Percentiles rank a stretch among this genome's conserved stretches.
These are phyloP conservation scores for Selaginella moellendorffii DNA, from an alignment of 75 land plant genomes.

Conservation along the genomic window DNA sequence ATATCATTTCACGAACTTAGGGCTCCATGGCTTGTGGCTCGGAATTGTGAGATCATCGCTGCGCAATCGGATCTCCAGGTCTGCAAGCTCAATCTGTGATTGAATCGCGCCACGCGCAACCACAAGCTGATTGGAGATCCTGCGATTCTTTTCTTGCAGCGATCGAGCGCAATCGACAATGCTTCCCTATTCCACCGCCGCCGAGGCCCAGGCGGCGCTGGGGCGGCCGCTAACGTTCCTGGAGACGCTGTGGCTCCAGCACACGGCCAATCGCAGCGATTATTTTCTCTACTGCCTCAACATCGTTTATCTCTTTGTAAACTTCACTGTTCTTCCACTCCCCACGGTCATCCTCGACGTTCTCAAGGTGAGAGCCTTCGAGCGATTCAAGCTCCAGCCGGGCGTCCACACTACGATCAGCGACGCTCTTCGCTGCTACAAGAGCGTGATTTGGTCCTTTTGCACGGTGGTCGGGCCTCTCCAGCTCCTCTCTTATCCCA, in stretches of 20 bases:
- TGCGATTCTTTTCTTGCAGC: no score
- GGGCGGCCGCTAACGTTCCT: slow-evolving; percentile 40
- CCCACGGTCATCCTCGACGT: slow-evolving; percentile 45
- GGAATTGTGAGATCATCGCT: no score
- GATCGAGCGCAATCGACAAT: no score
- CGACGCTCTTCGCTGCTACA: slow-evolving; percentile 48
- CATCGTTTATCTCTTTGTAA: slow-evolving; percentile 46
- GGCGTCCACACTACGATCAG: slow-evolving; percentile 29
- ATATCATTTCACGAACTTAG: no score
- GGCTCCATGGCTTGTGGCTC: no score
- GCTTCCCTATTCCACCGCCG: slow-evolving; percentile 44
- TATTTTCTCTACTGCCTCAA: slow-evolving; percentile 58
- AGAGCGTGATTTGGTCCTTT: slow-evolving; percentile 48
- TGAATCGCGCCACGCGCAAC: no score
- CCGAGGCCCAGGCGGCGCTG: slow-evolving; percentile 41
- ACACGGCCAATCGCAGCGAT: slow-evolving; percentile 49
- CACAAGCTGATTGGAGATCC: no score
- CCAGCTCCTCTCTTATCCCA: slow-evolving; percentile 64
- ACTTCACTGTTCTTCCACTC: slow-evolving; percentile 52
- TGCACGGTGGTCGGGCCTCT: slow-evolving; percentile 66
- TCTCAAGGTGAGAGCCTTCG: slow-evolving; percentile 12
- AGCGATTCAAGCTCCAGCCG: slow-evolving; percentile 67
- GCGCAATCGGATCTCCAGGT: no score
- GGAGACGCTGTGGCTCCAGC: slow-evolving; percentile 61
- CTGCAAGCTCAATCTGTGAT: no score